These are phyloP conservation scores for Dendrocalamus sinicus DNA, from an alignment of 176 grass and related monocot genomes.

Conservation along the genomic window DNA sequence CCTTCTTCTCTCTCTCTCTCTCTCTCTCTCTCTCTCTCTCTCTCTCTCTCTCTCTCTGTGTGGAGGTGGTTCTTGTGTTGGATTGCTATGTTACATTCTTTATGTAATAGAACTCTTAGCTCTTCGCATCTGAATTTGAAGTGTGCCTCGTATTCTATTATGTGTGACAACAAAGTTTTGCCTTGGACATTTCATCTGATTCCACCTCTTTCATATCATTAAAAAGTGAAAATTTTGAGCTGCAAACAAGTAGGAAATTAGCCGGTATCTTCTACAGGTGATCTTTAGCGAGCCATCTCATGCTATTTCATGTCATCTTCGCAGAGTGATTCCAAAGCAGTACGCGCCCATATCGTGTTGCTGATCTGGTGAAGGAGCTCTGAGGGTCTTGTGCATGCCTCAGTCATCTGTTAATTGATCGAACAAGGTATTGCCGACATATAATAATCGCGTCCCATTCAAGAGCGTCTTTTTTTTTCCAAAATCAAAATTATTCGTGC, in stretches of 20 bases:
- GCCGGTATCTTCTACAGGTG: background rate
- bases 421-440: constrained; percentile 42
- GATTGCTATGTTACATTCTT: constrained; percentile 21
- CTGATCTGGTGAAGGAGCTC: constrained; percentile 43
- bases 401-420: constrained; percentile 34
- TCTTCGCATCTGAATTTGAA: constrained; percentile 38
- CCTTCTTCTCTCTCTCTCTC: no score
- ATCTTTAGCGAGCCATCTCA: constrained; percentile 33
- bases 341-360: background rate
- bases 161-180: constrained; percentile 49
- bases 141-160: constrained; percentile 32
- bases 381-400: constrained; percentile 2
- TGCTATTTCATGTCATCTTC: constrained; percentile 45
- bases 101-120: constrained; percentile 13
- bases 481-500: background rate
- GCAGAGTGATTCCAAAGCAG: constrained; percentile 45
- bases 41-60: background rate
- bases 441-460: background rate
- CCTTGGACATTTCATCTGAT: constrained; percentile 49
- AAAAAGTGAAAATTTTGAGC: constrained; percentile 38
- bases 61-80: constrained; percentile 12
- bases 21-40: background rate
- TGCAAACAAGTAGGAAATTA: constrained; percentile 31
- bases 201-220: constrained; percentile 53
- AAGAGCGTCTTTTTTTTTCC: background rate